These are phyloP conservation scores for Curvularia lunata DNA, from an alignment of 2,329 filamentous ascomycete genomes.

Conservation along the genomic window DNA sequence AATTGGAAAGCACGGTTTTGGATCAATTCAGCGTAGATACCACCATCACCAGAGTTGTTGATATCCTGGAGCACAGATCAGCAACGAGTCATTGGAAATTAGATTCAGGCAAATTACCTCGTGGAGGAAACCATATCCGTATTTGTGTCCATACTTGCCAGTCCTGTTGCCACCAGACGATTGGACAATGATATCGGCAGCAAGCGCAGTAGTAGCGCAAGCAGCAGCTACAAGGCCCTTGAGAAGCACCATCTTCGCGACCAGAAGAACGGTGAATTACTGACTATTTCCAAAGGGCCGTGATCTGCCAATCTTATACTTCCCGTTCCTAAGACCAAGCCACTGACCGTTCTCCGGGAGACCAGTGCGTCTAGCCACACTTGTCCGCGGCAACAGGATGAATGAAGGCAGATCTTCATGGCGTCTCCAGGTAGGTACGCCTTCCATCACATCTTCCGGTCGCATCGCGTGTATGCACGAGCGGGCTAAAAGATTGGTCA, in stretches of 20 bases:
- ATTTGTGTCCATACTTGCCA: slow-evolving; percentile 38
- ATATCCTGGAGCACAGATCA: slow-evolving; percentile 49
- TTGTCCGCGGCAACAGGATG: slow-evolving; percentile 16
- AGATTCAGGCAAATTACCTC: slow-evolving; percentile 23
- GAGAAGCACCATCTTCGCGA: slow-evolving; percentile 30
- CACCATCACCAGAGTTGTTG: slow-evolving; percentile 73
- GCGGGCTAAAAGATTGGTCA: slow-evolving; percentile 8
- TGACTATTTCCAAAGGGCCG: background rate
- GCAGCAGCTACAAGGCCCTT: slow-evolving; percentile 30
- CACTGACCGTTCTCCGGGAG: slow-evolving; percentile 2
- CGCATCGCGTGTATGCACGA: slow-evolving; percentile 3
- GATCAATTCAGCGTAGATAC: slow-evolving; percentile 74
- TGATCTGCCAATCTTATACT: slow-evolving; percentile 12
- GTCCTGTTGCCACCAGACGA: slow-evolving; percentile 38
- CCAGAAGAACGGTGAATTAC: slow-evolving; percentile 20
- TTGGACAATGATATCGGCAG: slow-evolving; percentile 37
- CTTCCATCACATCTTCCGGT: slow-evolving; percentile 18
- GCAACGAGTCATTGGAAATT: background rate
- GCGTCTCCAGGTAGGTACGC: slow-evolving; percentile 6
- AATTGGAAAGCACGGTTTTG: slow-evolving; percentile 74
- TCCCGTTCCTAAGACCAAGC: background rate
- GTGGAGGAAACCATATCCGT: slow-evolving; percentile 42
- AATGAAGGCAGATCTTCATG: slow-evolving; percentile 15
- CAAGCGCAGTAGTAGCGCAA: slow-evolving; percentile 29
- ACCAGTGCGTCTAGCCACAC: slow-evolving; percentile 11